Evolutionary conservation across 768 basidiomycete genomes (phyloP).

Genomic region (Macrolepiota albuminosa): DNA sequence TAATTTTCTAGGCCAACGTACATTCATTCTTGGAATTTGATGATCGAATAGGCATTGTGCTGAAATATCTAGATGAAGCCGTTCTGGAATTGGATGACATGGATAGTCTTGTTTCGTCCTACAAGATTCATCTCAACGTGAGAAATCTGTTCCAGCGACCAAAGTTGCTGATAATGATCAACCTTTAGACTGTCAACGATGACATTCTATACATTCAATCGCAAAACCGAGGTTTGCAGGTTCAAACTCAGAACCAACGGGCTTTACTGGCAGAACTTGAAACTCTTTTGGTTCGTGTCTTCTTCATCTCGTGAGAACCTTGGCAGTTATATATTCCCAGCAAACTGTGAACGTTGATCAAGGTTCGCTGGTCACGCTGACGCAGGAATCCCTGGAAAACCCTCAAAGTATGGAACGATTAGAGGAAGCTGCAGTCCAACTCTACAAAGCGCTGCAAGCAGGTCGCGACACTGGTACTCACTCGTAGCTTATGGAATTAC

Average conservation of each 20-base stretch:
- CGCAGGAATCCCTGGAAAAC: conserved; percentile 88
- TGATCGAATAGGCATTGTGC: conserved; percentile 79
- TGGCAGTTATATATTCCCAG: conserved; percentile 33
- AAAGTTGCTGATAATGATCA: background rate
- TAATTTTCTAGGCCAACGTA: conserved; percentile 73
- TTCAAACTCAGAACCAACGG: conserved; percentile 94
- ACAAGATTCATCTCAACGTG: conserved; percentile 96
- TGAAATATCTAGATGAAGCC: conserved; percentile 88
- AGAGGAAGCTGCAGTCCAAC: conserved; percentile 76
- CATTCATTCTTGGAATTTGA: conserved; percentile 97
- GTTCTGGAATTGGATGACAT: conserved; percentile 84
- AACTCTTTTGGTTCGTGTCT: conserved; percentile 57
- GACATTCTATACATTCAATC: conserved; percentile 96
- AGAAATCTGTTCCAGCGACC: conserved; percentile 20
- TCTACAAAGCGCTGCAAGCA: conserved; percentile 95
- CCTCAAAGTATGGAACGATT: conserved; percentile 67
- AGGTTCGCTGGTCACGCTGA: conserved; percentile 67
- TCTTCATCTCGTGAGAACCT: background rate
- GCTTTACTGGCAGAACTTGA: conserved; percentile 81
- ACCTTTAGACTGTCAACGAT: conserved; percentile 78
- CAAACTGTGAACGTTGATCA: conserved; percentile 93
- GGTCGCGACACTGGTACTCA: conserved; percentile 77
- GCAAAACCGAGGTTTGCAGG: conserved; percentile 94
- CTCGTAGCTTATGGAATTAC: conserved; percentile 1
- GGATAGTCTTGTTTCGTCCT: conserved; percentile 85